Base-by-base conservation (phyloP, 768 basidiomycete species). In the Trametes villosa region DNA sequence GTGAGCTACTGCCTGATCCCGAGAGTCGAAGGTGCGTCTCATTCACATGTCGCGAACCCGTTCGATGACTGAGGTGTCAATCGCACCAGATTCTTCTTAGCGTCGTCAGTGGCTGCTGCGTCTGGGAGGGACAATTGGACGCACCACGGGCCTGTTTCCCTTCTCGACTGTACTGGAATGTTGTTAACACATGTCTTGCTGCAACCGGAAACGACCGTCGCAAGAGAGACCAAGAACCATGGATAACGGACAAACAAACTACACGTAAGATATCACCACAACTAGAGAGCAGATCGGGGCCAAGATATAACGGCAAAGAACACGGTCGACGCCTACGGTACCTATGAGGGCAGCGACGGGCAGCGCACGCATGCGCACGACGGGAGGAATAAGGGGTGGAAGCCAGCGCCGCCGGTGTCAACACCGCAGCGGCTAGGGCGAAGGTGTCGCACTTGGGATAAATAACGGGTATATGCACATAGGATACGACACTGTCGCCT, bases 401-500 rank as follows among this genome's bases (percentile, higher is more conserved):
- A 36, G 54, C 44, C 31, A 42, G 42, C 27, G 44, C 45, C 41
- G 29, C 26, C 40, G 42, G 27, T 15, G 52, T 26, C 40, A 40
- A 53, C 52, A 29, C n/a, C 49, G 45, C 54, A n/a, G 20, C 29
- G 54, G 45, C 54, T 15, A 22, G 27, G 9, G 47, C 20, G 56
- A 26, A 57, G 56, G 56, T 49, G 47, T 57, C 56, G 47, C 56
- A 40, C 36, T 49, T 38, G 38, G 29, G 26, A 48, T 57, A 57
- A 41, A 57, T 57, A 57, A 44, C 27, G 56, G 56, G 56, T 57
- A 57, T 57, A 57, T 52, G 45, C 47, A 51, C 34, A 59, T 44
- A 53, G 46, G 20, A 41, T 41, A 61, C 60, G 60, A 61, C 60
- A 46, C 60, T 56, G 60, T 61, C 60, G 60, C 47, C 27, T 49